Percentiles rank a stretch among this genome's conserved stretches.
Evolutionary conservation across 2,329 filamentous ascomycete species (phyloP).

Genomic region (Chalara sp.): DNA sequence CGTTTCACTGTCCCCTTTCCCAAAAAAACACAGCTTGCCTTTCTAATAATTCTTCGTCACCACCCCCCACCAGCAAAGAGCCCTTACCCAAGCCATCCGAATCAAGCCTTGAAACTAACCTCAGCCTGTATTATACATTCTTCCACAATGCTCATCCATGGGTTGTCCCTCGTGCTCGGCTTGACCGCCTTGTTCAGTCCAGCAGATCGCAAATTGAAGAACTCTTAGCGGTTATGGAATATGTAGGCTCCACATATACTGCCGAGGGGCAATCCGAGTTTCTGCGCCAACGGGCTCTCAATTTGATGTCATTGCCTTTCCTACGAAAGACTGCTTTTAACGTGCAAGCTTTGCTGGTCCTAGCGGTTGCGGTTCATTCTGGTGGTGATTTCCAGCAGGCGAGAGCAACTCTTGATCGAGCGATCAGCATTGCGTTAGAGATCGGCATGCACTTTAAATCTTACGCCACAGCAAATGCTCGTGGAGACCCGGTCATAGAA

Average conservation of each 20-base stretch:
- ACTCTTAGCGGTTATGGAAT: neutral
- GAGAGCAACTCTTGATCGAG: conserved; percentile 2
- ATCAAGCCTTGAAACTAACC: no score
- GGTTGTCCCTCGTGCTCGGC: no score
- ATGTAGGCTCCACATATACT: neutral
- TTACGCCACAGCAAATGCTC: neutral
- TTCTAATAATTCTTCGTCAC: no score
- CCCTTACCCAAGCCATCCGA: no score
- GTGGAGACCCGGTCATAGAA: conserved; percentile 15
- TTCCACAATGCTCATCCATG: no score
- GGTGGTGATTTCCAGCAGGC: conserved; percentile 3
- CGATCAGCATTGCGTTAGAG: conserved; percentile 2
- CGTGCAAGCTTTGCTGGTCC: conserved; percentile 4
- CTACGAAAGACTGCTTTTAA: conserved; percentile 2
- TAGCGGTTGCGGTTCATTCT: conserved; percentile 2
- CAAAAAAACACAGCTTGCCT: no score
- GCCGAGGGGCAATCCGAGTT: neutral
- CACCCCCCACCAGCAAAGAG: no score
- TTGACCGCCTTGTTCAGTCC: neutral
- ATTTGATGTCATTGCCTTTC: neutral
- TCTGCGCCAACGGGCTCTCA: neutral
- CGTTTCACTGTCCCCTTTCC: no score
- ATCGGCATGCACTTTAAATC: conserved; percentile 4
- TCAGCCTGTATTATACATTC: no score
- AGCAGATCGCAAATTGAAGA: neutral